Percentiles rank a stretch among this genome's conserved stretches.
These are phyloP conservation scores for Agarophyton chilense DNA, from an alignment of 23 red algal species.

Conservation along the genomic window DNA sequence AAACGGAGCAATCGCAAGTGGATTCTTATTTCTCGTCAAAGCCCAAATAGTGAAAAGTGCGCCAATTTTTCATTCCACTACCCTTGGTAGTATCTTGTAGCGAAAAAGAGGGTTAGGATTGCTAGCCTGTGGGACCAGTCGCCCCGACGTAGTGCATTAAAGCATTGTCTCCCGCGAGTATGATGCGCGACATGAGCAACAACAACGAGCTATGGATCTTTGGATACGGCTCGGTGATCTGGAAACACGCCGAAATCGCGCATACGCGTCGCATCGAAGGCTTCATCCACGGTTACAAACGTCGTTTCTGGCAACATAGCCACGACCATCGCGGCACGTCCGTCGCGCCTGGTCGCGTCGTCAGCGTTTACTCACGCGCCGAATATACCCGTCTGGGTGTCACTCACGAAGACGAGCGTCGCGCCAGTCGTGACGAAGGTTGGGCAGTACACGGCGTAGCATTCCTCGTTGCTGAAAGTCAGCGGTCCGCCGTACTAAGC, in stretches of 20 bases:
- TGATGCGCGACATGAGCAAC: too few species aligned
- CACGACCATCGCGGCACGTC: conserved; percentile 45
- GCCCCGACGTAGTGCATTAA: too few species aligned
- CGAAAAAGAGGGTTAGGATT: too few species aligned
- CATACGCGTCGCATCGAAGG: not conserved
- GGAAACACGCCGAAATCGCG: conserved; percentile 42
- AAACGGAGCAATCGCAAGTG: conserved; percentile 72
- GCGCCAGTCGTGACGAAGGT: not conserved
- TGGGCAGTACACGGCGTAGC: conserved; percentile 40
- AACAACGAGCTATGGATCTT: conserved; percentile 46
- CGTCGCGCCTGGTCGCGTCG: conserved; percentile 10
- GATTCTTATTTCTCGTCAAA: conserved; percentile 64
- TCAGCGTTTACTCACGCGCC: conserved; percentile 12
- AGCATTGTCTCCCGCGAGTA: too few species aligned
- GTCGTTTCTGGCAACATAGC: conserved; percentile 52
- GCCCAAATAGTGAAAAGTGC: not conserved
- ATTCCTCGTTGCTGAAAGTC: not conserved
- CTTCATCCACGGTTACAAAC: conserved; percentile 31
- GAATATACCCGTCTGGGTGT: conserved; percentile 5
- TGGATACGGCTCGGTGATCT: conserved; percentile 63
- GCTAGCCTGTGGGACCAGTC: too few species aligned
- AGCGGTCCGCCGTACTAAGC: conserved; percentile 51
- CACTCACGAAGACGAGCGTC: not conserved
- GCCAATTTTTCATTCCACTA: not conserved
- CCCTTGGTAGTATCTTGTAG: too few species aligned